Conservation (phyloP, 2,329 filamentous ascomycete genomes). For the Exophiala phaeomuriformis region DNA sequence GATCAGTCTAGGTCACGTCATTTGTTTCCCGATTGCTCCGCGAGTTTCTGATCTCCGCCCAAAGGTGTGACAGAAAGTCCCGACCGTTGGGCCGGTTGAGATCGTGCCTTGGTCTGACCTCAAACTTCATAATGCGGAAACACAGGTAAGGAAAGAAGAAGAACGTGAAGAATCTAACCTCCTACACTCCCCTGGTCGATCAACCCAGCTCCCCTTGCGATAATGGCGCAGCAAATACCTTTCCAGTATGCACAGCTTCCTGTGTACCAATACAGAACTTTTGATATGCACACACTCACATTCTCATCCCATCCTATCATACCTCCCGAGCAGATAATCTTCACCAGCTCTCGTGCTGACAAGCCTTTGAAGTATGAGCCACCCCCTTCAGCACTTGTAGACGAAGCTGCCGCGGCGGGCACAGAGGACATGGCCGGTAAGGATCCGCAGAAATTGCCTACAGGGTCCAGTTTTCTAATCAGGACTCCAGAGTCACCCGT, state of each 20-base stretch:
- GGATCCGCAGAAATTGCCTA: slow-evolving; percentile 27
- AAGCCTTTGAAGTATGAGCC: slow-evolving; percentile 17
- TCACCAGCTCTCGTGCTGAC: slow-evolving; percentile 22
- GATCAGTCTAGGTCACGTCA: slow-evolving; percentile 21
- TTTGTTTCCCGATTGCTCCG: slow-evolving; percentile 19
- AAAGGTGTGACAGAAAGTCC: slow-evolving; percentile 14
- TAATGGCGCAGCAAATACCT: slow-evolving; percentile 31
- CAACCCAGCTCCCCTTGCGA: slow-evolving; percentile 33
- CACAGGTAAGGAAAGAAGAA: slow-evolving; percentile 32
- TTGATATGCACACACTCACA: slow-evolving; percentile 37
- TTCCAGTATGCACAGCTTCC: slow-evolving; percentile 41
- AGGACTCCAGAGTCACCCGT: slow-evolving; percentile 18
- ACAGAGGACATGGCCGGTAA: slow-evolving; percentile 16
- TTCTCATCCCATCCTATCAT: slow-evolving; percentile 33
- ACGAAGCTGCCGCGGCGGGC: slow-evolving; percentile 3
- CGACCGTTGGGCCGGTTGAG: slow-evolving; percentile 9
- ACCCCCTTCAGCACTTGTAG: slow-evolving; percentile 3
- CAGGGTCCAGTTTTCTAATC: slow-evolving; percentile 30
- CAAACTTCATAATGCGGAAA: slow-evolving; percentile 34
- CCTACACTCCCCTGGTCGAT: slow-evolving; percentile 29
- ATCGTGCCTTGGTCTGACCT: slow-evolving; percentile 21
- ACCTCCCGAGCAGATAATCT: slow-evolving; percentile 16
- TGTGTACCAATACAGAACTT: slow-evolving; percentile 38
- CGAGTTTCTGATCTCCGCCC: slow-evolving; percentile 15
- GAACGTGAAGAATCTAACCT: slow-evolving; percentile 30